Conservation (phyloP, 495 filamentous ascomycete genomes). For the Penicillium arizonense region DNA sequence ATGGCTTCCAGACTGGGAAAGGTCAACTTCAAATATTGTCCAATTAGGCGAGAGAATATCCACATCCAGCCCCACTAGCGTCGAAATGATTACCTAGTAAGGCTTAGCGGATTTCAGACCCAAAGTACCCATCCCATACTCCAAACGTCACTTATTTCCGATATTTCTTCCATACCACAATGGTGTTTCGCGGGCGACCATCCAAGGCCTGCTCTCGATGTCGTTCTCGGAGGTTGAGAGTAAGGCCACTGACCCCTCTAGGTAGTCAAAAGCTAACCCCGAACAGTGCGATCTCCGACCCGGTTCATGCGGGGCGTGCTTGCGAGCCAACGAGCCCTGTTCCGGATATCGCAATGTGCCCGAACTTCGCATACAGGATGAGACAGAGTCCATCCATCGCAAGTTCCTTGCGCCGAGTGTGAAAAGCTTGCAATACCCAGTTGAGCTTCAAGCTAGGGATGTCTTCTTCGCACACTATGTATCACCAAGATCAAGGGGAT, state of each 20-base stretch:
- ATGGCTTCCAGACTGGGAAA: no score
- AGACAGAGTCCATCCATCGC: not conserved
- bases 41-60: no score
- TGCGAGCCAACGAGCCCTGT: not conserved
- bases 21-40: no score
- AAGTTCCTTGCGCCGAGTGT: not conserved
- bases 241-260: not conserved
- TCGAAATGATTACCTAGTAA: no score
- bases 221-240: not conserved
- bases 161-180: no score
- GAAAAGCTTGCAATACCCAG: not conserved
- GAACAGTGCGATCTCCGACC: not conserved
- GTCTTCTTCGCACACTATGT: conserved; percentile 1
- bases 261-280: not conserved
- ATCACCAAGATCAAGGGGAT: not conserved
- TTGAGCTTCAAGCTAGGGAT: not conserved
- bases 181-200: no score
- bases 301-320: not conserved
- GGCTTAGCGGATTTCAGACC: no score
- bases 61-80: no score
- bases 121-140: no score
- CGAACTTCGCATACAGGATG: not conserved
- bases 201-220: conserved; percentile 1
- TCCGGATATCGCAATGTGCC: not conserved
- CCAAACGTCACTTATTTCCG: no score